Evolutionary conservation across 1,284 basidiomycete species (phyloP).

Genomic region (Austropuccinia psidii): DNA sequence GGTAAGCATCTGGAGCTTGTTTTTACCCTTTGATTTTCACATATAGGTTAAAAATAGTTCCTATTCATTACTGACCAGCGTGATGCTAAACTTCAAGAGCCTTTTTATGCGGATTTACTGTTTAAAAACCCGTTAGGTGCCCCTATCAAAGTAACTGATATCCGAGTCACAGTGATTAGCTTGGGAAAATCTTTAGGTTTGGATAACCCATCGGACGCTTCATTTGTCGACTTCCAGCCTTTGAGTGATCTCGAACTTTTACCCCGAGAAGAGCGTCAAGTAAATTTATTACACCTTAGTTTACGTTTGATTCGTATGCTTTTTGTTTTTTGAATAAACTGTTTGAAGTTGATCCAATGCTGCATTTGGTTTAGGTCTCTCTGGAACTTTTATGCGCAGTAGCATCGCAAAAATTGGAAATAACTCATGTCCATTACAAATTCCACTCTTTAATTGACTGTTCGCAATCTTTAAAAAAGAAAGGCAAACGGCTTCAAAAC

Average conservation of each 20-base stretch:
- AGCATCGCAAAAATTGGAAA: not conserved
- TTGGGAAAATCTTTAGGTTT: no score
- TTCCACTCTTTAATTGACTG: conserved; percentile 16
- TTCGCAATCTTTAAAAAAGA: conserved; percentile 15
- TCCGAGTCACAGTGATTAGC: not conserved
- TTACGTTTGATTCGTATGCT: no score
- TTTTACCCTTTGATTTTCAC: not conserved
- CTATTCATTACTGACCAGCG: no score
- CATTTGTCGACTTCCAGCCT: not conserved
- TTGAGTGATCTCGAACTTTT: conserved; percentile 6
- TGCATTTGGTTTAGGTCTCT: no score
- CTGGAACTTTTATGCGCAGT: not conserved
- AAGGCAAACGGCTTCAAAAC: conserved; percentile 21
- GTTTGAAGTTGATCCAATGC: no score
- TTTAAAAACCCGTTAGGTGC: conserved; percentile 46
- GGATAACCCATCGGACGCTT: not conserved
- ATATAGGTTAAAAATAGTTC: not conserved
- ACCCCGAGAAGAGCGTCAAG: conserved; percentile 6
- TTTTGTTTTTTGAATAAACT: no score
- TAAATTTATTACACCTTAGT: no score
- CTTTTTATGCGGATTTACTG: conserved; percentile 56
- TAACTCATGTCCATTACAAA: not conserved
- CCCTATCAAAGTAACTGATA: conserved; percentile 5
- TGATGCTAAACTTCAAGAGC: conserved; percentile 44
- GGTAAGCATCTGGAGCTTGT: not conserved